These are phyloP conservation scores for Quercus suber DNA, from an alignment of 306 rosid species.

Conservation along the genomic window DNA sequence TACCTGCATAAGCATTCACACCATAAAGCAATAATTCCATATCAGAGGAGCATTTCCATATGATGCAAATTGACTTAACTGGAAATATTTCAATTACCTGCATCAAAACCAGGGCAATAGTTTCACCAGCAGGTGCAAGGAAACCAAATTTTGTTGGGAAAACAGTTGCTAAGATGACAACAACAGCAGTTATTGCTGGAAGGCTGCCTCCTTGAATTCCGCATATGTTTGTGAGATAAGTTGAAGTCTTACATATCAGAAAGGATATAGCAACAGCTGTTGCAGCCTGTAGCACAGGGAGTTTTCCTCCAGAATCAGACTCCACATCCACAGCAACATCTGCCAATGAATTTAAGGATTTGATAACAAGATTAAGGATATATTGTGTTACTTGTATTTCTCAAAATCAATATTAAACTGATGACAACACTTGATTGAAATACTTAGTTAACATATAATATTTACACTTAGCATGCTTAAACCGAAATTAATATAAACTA, in stretches of 20 bases:
- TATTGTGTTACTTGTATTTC: neutral
- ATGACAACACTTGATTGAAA: neutral
- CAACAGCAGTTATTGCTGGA: conserved; percentile 55
- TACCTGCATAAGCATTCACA: neutral
- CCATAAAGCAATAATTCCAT: neutral
- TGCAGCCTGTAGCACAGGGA: conserved; percentile 44
- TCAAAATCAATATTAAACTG: neutral
- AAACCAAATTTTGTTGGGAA: conserved; percentile 47
- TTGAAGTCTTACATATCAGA: conserved; percentile 47
- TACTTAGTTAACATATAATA: neutral
- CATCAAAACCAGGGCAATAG: conserved; percentile 55
- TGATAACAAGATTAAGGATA: neutral
- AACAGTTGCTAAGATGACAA: conserved; percentile 57
- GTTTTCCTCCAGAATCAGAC: conserved; percentile 28
- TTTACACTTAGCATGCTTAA: neutral
- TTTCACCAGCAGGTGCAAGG: conserved; percentile 59
- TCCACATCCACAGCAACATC: conserved; percentile 32
- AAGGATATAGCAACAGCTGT: conserved; percentile 57
- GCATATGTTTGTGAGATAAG: conserved; percentile 31
- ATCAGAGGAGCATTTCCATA: neutral
- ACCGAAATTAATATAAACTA: neutral
- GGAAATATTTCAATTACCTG: conserved; percentile 43
- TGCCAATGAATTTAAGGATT: conserved; percentile 13
- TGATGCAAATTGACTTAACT: neutral
- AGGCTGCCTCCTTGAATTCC: conserved; percentile 62